Conservation (phyloP, 2,329 filamentous ascomycete species). For the Penicillium sp. region DNA sequence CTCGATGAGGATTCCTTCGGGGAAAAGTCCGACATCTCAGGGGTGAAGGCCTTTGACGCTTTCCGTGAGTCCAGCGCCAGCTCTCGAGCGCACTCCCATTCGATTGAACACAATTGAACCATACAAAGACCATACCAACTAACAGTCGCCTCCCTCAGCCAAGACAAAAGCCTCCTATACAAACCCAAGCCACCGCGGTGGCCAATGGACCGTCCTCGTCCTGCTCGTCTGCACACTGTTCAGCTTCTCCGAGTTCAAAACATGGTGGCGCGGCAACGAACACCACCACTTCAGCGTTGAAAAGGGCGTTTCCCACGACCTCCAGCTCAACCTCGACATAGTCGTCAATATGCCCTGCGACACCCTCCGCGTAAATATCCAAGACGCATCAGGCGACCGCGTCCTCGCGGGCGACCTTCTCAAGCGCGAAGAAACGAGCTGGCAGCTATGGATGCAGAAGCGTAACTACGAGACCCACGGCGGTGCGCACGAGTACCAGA, state of each 20-base stretch:
- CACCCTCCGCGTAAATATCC: slow-evolving; percentile 92
- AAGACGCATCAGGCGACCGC: slow-evolving; percentile 89
- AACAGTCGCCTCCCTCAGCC: slow-evolving; percentile 53
- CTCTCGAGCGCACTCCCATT: not conserved
- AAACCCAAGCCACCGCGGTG: slow-evolving; percentile 77
- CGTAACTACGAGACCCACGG: slow-evolving; percentile 59
- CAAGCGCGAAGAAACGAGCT: slow-evolving; percentile 72
- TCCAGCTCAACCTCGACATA: slow-evolving; percentile 96
- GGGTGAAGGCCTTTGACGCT: slow-evolving; percentile 84
- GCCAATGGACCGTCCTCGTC: slow-evolving; percentile 89
- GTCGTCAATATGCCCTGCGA: slow-evolving; percentile 84
- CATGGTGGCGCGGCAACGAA: slow-evolving; percentile 83
- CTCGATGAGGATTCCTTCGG: slow-evolving; percentile 79
- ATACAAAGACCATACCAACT: not conserved
- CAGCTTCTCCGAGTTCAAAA: slow-evolving; percentile 70
- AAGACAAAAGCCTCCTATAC: slow-evolving; percentile 96
- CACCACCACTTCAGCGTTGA: slow-evolving; percentile 91
- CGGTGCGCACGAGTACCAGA: slow-evolving; percentile 57
- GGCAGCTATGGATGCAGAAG: slow-evolving; percentile 75
- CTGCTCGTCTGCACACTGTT: slow-evolving; percentile 71
- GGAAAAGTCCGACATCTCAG: slow-evolving; percentile 60
- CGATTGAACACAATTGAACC: not conserved
- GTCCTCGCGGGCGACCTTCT: slow-evolving; percentile 78
- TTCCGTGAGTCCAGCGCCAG: slow-evolving; percentile 68
- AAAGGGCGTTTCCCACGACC: slow-evolving; percentile 78